These are phyloP conservation scores for Rhinocladiella similis DNA, from an alignment of 2,329 filamentous ascomycete species.

Conservation along the genomic window DNA sequence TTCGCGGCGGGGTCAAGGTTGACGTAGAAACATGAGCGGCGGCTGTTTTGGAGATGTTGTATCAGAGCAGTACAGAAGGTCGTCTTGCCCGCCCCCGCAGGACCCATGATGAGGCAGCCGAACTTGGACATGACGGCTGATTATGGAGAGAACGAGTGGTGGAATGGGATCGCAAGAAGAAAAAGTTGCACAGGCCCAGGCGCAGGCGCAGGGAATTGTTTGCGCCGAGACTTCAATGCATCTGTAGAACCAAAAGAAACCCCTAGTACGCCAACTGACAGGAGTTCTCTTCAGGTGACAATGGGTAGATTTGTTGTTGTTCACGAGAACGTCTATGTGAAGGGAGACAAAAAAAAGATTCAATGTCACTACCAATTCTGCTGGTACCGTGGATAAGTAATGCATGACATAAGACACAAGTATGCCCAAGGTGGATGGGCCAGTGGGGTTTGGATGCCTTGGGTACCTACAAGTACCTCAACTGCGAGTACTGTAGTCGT, in stretches of 20 bases:
- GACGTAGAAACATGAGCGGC: slow-evolving; percentile 94
- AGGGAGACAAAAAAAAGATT: not conserved
- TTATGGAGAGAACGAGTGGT: not conserved
- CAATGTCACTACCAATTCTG: slow-evolving; percentile 2
- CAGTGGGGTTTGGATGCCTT: too few relatives aligned
- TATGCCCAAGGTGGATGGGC: too few relatives aligned
- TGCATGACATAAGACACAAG: too few relatives aligned
- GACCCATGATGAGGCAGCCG: slow-evolving; percentile 92
- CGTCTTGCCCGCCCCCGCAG: slow-evolving; percentile 93
- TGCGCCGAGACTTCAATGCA: too few relatives aligned
- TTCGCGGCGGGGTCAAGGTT: slow-evolving; percentile 98
- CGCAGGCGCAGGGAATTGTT: not conserved
- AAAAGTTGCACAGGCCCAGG: not conserved
- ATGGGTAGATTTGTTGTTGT: too few relatives aligned
- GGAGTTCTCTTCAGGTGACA: too few relatives aligned
- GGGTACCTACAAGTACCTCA: too few relatives aligned
- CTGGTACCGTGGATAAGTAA: not conserved
- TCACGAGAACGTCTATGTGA: too few relatives aligned
- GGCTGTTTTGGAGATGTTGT: slow-evolving; percentile 85
- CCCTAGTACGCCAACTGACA: too few relatives aligned
- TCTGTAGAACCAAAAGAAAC: too few relatives aligned
- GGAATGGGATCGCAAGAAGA: not conserved
- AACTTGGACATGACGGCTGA: slow-evolving; percentile 77
- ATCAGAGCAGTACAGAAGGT: slow-evolving; percentile 95
- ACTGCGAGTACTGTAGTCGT: too few relatives aligned